Conservation (phyloP, 1,284 basidiomycete species). For the Vanrija pseudolonga region DNA sequence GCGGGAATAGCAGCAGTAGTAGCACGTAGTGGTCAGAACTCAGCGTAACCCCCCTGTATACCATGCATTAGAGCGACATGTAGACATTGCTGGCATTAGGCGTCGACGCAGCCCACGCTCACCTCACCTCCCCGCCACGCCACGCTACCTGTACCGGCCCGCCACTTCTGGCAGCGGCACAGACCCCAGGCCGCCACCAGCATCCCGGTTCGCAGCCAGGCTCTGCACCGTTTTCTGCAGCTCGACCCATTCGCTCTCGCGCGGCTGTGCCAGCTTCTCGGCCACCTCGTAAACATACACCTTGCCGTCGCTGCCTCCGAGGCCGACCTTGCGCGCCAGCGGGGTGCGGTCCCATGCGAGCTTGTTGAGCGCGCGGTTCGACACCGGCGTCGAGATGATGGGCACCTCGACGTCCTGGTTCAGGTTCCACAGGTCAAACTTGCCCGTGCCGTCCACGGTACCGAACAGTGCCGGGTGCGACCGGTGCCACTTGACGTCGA, state of each 20-base stretch:
- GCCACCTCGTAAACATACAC: constrained; percentile 92
- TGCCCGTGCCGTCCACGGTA: constrained; percentile 87
- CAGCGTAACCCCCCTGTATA: too few relatives aligned
- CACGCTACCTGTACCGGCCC: not conserved
- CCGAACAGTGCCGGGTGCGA: constrained; percentile 91
- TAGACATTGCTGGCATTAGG: not conserved
- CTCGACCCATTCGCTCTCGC: constrained; percentile 84
- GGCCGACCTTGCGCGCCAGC: constrained; percentile 67
- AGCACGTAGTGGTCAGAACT: too few relatives aligned
- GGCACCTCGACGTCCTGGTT: constrained; percentile 80
- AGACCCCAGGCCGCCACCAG: constrained; percentile 4
- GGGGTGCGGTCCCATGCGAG: constrained; percentile 85
- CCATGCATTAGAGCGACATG: constrained; percentile 7
- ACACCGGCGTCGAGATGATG: constrained; percentile 43
- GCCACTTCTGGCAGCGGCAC: not conserved
- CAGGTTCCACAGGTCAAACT: constrained; percentile 95
- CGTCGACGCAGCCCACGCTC: too few relatives aligned
- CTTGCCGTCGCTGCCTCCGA: constrained; percentile 87
- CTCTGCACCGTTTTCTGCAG: constrained; percentile 68
- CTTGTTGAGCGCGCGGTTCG: constrained; percentile 85
- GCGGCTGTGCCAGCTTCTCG: constrained; percentile 70
- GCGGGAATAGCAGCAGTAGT: constrained; percentile 2
- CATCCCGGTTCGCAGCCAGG: constrained; percentile 17
- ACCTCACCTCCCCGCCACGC: too few relatives aligned
- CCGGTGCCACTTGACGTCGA: constrained; percentile 97